Conservation (phyloP, 208 protist genomes). For the Leishmania arabica region DNA sequence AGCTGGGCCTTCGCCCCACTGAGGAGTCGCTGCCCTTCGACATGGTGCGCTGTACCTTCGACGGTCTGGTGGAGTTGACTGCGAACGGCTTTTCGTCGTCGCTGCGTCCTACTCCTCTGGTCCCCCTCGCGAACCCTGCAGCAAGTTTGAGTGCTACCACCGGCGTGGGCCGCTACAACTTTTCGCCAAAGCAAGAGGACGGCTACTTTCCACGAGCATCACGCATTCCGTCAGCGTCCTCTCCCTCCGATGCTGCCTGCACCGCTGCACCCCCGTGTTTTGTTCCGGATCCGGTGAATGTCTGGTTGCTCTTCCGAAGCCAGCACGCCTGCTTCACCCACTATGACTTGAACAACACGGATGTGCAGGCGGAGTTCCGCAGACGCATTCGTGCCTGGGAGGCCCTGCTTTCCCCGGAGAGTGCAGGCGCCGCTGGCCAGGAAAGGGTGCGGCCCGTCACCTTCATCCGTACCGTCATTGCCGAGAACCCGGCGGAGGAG, state of each 20-base stretch:
- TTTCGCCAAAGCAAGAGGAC: slow-evolving; percentile 1
- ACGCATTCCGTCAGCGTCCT: not conserved
- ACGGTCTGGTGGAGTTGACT: slow-evolving; percentile 74
- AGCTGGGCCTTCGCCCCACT: slow-evolving; percentile 53
- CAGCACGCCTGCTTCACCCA: slow-evolving; percentile 86
- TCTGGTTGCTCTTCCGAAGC: slow-evolving; percentile 80
- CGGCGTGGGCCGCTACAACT: slow-evolving; percentile 3
- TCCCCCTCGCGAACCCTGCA: not conserved
- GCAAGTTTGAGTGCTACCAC: not conserved
- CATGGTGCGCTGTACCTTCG: slow-evolving; percentile 79
- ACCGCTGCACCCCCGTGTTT: slow-evolving; percentile 22
- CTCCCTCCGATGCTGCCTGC: not conserved
- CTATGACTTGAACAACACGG: slow-evolving; percentile 68
- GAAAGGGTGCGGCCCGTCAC: slow-evolving; percentile 39
- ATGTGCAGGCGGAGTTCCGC: slow-evolving; percentile 51
- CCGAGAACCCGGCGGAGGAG: slow-evolving; percentile 66
- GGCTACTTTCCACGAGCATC: slow-evolving; percentile 26
- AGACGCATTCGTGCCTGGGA: slow-evolving; percentile 66
- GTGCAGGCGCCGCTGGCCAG: not conserved
- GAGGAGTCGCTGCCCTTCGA: slow-evolving; percentile 77
- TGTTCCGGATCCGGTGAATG: slow-evolving; percentile 58
- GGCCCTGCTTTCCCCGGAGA: slow-evolving; percentile 1
- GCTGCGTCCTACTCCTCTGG: not conserved
- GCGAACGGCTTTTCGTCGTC: slow-evolving; percentile 42
- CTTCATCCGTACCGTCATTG: slow-evolving; percentile 78